Conservation (phyloP, 371 early-diverging fungal species). For the Circinella umbellata region DNA sequence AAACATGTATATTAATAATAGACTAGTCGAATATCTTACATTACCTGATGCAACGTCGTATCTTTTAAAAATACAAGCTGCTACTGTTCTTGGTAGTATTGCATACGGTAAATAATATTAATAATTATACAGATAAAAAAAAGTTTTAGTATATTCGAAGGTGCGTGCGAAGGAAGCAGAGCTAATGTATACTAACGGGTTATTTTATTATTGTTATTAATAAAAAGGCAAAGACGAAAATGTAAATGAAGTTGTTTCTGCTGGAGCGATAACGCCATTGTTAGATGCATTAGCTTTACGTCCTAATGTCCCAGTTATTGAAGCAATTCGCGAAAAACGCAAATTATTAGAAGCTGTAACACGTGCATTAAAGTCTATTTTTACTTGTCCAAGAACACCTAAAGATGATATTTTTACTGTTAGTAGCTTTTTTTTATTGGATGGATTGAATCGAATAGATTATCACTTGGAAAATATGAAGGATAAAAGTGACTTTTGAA, state of each 20-base stretch:
- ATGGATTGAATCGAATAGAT: too few relatives aligned
- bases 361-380: constrained; percentile 78
- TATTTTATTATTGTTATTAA: not conserved
- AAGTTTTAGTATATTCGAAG: too few relatives aligned
- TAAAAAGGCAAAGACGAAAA: constrained; percentile 67
- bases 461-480: too few relatives aligned
- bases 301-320: constrained; percentile 39
- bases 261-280: constrained; percentile 68
- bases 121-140: not conserved
- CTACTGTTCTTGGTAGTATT: constrained; percentile 80
- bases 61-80: constrained; percentile 68
- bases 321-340: constrained; percentile 43
- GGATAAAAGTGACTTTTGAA: too few relatives aligned
- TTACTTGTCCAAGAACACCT: constrained; percentile 62
- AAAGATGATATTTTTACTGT: constrained; percentile 58
- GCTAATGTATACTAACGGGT: not conserved
- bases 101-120: constrained; percentile 64
- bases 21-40: constrained; percentile 63
- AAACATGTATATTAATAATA: constrained; percentile 24
- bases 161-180: not conserved
- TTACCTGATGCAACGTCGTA: constrained; percentile 36
- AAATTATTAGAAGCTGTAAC: constrained; percentile 75
- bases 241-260: constrained; percentile 60
- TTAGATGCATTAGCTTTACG: constrained; percentile 61
- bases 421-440: not conserved